Percentiles rank a stretch among this genome's conserved stretches.
Conservation (phyloP, 495 filamentous ascomycete species). For the Penicillium desertorum region DNA sequence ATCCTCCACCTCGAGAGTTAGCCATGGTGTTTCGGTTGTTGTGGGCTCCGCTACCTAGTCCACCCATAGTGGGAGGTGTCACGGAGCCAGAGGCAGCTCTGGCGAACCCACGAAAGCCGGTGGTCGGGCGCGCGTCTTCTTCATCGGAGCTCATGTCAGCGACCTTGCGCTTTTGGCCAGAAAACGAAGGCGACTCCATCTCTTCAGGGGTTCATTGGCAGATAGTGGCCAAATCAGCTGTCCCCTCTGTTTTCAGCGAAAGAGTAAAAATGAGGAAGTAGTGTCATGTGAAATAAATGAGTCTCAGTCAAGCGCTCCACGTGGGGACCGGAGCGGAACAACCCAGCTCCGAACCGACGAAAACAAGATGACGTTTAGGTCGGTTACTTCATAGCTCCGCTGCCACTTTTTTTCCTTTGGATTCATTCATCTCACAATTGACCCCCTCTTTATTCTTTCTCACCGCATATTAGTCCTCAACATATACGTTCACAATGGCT, state of each 20-base stretch:
- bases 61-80: constrained; percentile 38
- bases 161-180: constrained; percentile 47
- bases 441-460: constrained; percentile 8
- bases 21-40: constrained; percentile 35
- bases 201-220: constrained; percentile 9
- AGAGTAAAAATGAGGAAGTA: not conserved
- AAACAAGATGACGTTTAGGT: constrained; percentile 37
- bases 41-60: constrained; percentile 36
- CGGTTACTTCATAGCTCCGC: constrained; percentile 34
- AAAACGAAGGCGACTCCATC: constrained; percentile 38
- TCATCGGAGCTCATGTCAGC: constrained; percentile 48
- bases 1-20: constrained; percentile 24
- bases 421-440: constrained; percentile 11
- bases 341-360: constrained; percentile 15
- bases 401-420: constrained; percentile 14
- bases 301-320: constrained; percentile 19
- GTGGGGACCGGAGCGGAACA: constrained; percentile 26
- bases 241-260: not conserved
- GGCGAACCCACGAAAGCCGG: constrained; percentile 40
- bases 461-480: constrained; percentile 1
- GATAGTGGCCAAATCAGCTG: constrained; percentile 2
- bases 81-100: constrained; percentile 43
- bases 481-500: constrained; percentile 49
- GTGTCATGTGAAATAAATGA: not conserved
- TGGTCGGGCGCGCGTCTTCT: constrained; percentile 30